Base-by-base conservation (phyloP, 768 basidiomycete species). In the Suillus subalutaceus region DNA sequence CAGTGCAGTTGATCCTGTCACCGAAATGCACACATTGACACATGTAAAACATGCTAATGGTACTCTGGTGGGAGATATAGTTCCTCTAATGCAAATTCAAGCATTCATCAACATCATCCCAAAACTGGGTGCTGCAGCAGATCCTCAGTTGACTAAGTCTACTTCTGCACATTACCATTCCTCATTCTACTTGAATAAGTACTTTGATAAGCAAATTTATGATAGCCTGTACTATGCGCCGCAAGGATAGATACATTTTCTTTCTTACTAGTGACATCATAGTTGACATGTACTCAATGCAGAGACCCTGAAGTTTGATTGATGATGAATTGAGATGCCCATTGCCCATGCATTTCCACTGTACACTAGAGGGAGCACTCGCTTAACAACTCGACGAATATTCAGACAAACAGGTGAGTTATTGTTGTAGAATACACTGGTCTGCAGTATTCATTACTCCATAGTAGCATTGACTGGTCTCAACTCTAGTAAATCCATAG, bases 141-240 rank as follows among this genome's bases (percentile, higher is more conserved):
- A 32, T 32, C 30, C 0, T 9, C 26, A 68, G 9, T 66, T 80
- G 8, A 75, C 72, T 0, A 66, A 65, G 5, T 40, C 59, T 48
- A 80, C 68, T 43, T 75, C 74, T 32, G 3, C 70, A 7, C 64
- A 72, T n/a, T 72, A 67, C 35, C 63, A 66, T 56, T 37, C 64
- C 0, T 71, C 74, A 20, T 77, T 75, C 41, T 75, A 70, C 38
- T 62, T 80, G 61, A 78, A 80, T 56, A 75, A 74, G 58, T 80
- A 79, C 63, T 77, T 73, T 55, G 68, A 68, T 32, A 80, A 80
- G 64, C 75, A 80, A 23, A 55, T 72, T 8, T 73, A 67, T 16
- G 65, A 71, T 43, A 52, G 63, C 37, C 15, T 70, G 32, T 32
- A 55, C 32, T 32, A 5, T 32, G 30, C 18, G 0, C 35, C 10